Percentiles rank a stretch among this genome's conserved stretches.
Evolutionary conservation across 768 basidiomycete genomes (phyloP).

Genomic region (Pluteus cervinus): DNA sequence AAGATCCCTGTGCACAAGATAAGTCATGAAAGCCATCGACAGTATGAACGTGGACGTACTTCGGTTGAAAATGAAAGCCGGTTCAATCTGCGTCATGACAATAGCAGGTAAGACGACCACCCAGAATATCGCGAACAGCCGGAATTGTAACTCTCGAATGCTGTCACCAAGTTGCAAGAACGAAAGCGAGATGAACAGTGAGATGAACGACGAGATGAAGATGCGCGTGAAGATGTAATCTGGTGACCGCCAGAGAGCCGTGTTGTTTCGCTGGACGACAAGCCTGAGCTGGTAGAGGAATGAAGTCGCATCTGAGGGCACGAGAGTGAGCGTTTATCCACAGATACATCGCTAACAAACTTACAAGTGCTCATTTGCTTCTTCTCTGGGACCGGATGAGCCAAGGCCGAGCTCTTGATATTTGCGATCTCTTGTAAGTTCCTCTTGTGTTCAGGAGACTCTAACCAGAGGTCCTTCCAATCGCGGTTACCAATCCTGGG

Average conservation of each 20-base stretch:
- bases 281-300: slow-evolving; percentile 68
- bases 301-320: slow-evolving; percentile 57
- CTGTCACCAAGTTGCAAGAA: slow-evolving; percentile 71
- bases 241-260: slow-evolving; percentile 76
- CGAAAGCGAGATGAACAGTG: slow-evolving; percentile 68
- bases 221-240: slow-evolving; percentile 83
- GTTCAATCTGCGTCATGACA: slow-evolving; percentile 77
- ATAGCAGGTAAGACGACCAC: slow-evolving; percentile 64
- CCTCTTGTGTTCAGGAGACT: slow-evolving; percentile 52
- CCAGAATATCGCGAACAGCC: slow-evolving; percentile 80
- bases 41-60: slow-evolving; percentile 20
- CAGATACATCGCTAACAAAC: no score
- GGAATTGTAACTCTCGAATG: slow-evolving; percentile 66
- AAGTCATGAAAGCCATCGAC: background rate
- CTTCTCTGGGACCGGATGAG: slow-evolving; percentile 33
- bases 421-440: slow-evolving; percentile 36
- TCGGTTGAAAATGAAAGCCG: slow-evolving; percentile 74
- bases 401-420: slow-evolving; percentile 43
- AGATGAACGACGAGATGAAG: slow-evolving; percentile 67
- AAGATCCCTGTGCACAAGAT: background rate
- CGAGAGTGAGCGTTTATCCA: no score
- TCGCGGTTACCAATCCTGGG: slow-evolving; percentile 71
- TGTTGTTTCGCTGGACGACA: slow-evolving; percentile 61
- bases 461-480: slow-evolving; percentile 83
- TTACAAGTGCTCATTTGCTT: slow-evolving; percentile 41